These are phyloP conservation scores for Phytophthora pluvialis DNA, from an alignment of 352 stramenopile genomes.

Conservation along the genomic window DNA sequence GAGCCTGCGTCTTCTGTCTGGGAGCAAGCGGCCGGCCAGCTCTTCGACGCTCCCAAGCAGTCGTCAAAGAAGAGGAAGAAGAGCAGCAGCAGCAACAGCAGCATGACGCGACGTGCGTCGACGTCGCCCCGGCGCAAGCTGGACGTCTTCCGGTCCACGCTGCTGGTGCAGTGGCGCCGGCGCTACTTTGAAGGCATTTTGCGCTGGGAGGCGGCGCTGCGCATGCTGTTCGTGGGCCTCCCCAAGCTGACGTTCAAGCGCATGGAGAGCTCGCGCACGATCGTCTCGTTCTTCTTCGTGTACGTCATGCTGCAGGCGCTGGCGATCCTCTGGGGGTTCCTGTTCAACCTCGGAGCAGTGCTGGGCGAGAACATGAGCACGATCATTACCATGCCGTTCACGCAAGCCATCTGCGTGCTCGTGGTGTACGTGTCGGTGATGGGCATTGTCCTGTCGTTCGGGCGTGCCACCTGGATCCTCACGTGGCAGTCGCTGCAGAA, in stretches of 20 bases:
- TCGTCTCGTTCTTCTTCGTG: slow-evolving; percentile 84
- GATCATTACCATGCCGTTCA: slow-evolving; percentile 84
- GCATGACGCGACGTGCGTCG: slow-evolving; percentile 11
- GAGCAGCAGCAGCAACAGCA: slow-evolving; percentile 10
- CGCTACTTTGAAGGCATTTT: slow-evolving; percentile 75
- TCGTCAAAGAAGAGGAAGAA: slow-evolving; percentile 10
- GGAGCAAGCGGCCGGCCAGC: slow-evolving; percentile 9
- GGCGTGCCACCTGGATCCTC: slow-evolving; percentile 87
- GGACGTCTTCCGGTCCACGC: slow-evolving; percentile 29
- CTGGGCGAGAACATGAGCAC: slow-evolving; percentile 87
- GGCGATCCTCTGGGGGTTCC: slow-evolving; percentile 86
- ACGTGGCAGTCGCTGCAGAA: slow-evolving; percentile 89
- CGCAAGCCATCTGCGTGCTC: slow-evolving; percentile 78
- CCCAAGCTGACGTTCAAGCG: slow-evolving; percentile 59
- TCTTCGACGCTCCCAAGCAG: background rate
- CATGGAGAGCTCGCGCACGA: slow-evolving; percentile 56
- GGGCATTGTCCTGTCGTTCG: slow-evolving; percentile 84
- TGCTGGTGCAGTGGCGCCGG: slow-evolving; percentile 50
- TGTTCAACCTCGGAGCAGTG: slow-evolving; percentile 87
- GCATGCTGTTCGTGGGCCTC: slow-evolving; percentile 61
- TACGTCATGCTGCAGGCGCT: slow-evolving; percentile 88
- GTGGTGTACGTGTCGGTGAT: slow-evolving; percentile 87
- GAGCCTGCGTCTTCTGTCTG: slow-evolving; percentile 18
- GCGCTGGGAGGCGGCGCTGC: slow-evolving; percentile 65
- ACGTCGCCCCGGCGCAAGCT: slow-evolving; percentile 13